These are phyloP conservation scores for Dillenia turbinata DNA, from an alignment of 164 flowering plant genomes.

Conservation along the genomic window DNA sequence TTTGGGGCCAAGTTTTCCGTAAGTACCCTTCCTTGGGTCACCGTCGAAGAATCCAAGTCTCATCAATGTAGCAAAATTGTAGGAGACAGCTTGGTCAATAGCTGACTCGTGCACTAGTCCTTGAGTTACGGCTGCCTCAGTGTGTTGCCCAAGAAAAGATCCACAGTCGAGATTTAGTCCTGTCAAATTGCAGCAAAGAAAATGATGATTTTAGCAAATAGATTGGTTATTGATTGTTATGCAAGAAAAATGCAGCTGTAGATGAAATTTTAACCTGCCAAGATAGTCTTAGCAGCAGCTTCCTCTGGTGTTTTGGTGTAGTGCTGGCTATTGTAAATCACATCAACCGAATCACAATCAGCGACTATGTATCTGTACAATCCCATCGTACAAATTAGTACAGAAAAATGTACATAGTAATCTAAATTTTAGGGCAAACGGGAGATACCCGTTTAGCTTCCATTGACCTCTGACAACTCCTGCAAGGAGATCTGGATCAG, in stretches of 20 bases:
- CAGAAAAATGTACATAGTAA: not conserved
- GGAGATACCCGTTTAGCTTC: conserved; percentile 72
- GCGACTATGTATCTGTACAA: conserved; percentile 77
- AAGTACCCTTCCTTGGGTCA: conserved; percentile 52
- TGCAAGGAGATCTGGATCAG: conserved; percentile 70
- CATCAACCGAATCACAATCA: conserved; percentile 91
- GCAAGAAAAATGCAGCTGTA: not conserved
- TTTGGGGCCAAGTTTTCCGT: conserved; percentile 69
- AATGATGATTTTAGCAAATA: too few species aligned
- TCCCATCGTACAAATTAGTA: not conserved
- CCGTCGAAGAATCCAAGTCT: conserved; percentile 94
- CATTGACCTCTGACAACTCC: conserved; percentile 84
- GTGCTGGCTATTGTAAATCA: conserved; percentile 55
- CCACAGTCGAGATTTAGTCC: conserved; percentile 90
- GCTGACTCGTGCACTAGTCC: conserved; percentile 52
- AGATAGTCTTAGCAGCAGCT: conserved; percentile 65
- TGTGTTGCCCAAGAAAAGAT: conserved; percentile 48
- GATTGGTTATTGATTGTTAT: too few species aligned
- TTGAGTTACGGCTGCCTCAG: conserved; percentile 56
- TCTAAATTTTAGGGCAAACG: not conserved
- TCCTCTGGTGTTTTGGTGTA: conserved; percentile 89
- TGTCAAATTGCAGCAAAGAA: conserved; percentile 13
- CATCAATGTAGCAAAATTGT: conserved; percentile 68
- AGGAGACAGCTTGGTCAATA: conserved; percentile 54
- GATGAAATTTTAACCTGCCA: conserved; percentile 45